Conservation (phyloP, 139 green algal genomes). For the Picochlorum sp. region DNA sequence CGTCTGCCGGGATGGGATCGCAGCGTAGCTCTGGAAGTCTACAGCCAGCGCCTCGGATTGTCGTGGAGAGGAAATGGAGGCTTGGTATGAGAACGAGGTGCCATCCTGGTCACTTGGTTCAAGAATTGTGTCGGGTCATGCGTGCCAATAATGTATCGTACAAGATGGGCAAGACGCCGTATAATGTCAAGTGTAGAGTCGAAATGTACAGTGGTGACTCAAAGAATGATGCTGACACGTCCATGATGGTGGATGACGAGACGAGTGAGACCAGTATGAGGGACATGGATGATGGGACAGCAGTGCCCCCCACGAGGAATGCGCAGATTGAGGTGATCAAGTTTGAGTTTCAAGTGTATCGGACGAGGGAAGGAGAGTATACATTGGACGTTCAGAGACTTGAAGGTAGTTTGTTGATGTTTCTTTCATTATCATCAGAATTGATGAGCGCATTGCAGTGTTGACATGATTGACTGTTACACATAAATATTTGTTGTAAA, state of each 20-base stretch:
- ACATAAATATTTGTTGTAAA: constrained; percentile 7
- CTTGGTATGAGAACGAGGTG: constrained; percentile 61
- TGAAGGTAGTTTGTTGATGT: constrained; percentile 3
- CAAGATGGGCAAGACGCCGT: constrained; percentile 93
- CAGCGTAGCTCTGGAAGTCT: constrained; percentile 9
- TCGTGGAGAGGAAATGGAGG: constrained; percentile 84
- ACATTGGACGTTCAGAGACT: constrained; percentile 82
- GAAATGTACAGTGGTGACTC: constrained; percentile 15
- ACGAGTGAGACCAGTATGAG: background rate
- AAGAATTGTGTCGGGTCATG: constrained; percentile 51
- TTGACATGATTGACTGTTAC: background rate
- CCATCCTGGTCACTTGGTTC: constrained; percentile 78
- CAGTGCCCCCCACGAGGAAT: background rate
- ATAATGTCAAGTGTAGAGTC: constrained; percentile 87
- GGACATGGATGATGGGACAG: too few relatives aligned
- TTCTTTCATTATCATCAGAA: constrained; percentile 2
- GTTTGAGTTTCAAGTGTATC: constrained; percentile 96
- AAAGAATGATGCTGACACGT: constrained; percentile 2
- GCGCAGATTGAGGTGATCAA: constrained; percentile 47
- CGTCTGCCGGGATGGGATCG: constrained; percentile 6
- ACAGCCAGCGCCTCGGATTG: constrained; percentile 43
- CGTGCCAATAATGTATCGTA: constrained; percentile 28
- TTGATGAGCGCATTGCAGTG: background rate
- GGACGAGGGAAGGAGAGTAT: constrained; percentile 88
- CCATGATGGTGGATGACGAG: constrained; percentile 7